Base-by-base conservation (phyloP, 768 basidiomycete genomes). In the Ramaria rubella region DNA sequence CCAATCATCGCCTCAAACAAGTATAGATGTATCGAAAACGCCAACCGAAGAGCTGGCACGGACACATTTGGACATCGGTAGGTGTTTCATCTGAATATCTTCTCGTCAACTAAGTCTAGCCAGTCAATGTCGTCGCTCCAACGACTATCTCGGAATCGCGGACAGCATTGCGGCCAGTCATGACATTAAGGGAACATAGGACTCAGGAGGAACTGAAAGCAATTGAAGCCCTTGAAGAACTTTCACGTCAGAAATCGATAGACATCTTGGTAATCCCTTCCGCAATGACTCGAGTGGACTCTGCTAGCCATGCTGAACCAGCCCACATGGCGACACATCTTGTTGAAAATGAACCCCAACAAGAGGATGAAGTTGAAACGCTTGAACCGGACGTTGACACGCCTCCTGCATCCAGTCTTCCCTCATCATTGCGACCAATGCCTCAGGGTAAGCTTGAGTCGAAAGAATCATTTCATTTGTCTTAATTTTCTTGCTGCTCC, bases 151-250 rank as follows among this genome's bases (percentile, higher is more conserved):
- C 40, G 9, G 40, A 42, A 21, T 42, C 17, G 9, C n/a, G 23
- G 17, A 17, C 40, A 17, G 23, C 11, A 21, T 42, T 19, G 9
- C n/a, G 23, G 17, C 40, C 40, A 17, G 23, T 7, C 43, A 15
- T 43, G 21, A 26, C 26, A 15, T 27, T 14, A 8, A 30, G 55
- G 23, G 44, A 56, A 49, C 24, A 49, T 29, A 56, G 55, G 48
- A 56, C 55, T 24, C 45, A 46, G 45, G 55, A 56, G 48, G 55
- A 56, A 33, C 27, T 56, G 3, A 56, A 56, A 48, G 55, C 55
- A 24, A 56, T 56, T 30, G 55, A 56, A 31, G 55, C 55, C 27
- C 40, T 56, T 24, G 55, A 56, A 46, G 55, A 56, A 24, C 43
- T 56, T 30, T 56, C 55, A 12, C 55, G 55, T 24, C 55, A 31